Evolutionary conservation across 1,284 basidiomycete species (phyloP), one percentile per base, ranked within the genome.

Genomic region (Fomitopsis palustris): DNA sequence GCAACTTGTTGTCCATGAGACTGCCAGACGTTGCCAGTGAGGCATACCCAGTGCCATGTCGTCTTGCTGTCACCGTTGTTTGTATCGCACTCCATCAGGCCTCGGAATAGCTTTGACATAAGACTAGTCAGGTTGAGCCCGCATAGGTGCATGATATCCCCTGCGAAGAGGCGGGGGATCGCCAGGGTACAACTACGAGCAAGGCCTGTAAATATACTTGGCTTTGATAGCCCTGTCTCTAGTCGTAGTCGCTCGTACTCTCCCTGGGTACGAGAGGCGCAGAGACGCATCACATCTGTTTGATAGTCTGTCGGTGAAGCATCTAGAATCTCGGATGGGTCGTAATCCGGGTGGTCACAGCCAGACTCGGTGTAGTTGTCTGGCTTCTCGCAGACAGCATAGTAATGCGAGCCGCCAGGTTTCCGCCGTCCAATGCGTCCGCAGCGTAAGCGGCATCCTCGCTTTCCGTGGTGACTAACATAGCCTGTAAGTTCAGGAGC

Each of bases 101-200:
- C 75, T 1, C 69, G 57, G 71, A 72, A 75, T 2, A 78, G 67
- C 0, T 52, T n/a, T 0, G 75, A 12, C 0, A 74, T 10, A 0
- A 78, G 63, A 19, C 77, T 71, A 0, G 67, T 53, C 0, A 78
- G 19, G 6, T 73, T 72, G 6, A 74, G 49, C 0, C 58, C 37
- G 4, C 70, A 52, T 0, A 75, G 62, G 54, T 80, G 78, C 77
- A 79, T 79, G 8, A 75, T 57, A 58, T 81, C 75, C 0, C 56
- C 56, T 0, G 61, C 57, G 58, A 77, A 76, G 29, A 65, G 65
- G 0, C 33, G 23, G 0, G 77, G 75, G 2, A 77, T 42, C 0
- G 63, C 59, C 4, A 63, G 57, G 4, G 38, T 54, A 39, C 59
- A 52, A 4, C 33, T n/a, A 17, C 25, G 42, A 16, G 21, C 23